Percentiles rank a stretch among this genome's conserved stretches.
Conservation (phyloP, 2,329 filamentous ascomycete genomes). For the Apiospora kogelbergensis region DNA sequence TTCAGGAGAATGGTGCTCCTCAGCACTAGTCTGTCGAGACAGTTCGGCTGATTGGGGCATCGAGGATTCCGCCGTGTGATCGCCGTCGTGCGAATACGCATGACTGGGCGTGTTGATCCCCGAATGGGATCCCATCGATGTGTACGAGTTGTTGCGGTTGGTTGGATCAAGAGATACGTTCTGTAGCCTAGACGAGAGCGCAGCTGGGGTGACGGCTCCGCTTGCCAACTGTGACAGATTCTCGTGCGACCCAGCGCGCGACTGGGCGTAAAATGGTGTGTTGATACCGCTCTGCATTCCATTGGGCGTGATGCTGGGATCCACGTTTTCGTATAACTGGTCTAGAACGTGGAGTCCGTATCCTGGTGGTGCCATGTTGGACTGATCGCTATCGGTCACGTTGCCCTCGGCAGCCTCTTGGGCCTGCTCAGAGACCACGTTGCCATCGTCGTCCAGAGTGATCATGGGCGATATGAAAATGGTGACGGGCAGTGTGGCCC, state of each 20-base stretch:
- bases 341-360: conserved; percentile 91
- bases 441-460: conserved; percentile 83
- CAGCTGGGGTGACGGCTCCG: conserved; percentile 47
- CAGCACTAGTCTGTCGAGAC: conserved; percentile 56
- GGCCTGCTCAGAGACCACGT: conserved; percentile 65
- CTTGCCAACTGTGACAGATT: conserved; percentile 65
- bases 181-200: conserved; percentile 66
- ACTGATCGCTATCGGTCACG: conserved; percentile 51
- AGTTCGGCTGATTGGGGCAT: conserved; percentile 45
- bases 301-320: conserved; percentile 70
- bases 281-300: conserved; percentile 70
- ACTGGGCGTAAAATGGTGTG: conserved; percentile 74
- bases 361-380: conserved; percentile 78
- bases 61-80: conserved; percentile 37
- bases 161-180: conserved; percentile 59
- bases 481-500: conserved; percentile 85
- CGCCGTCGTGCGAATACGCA: conserved; percentile 34
- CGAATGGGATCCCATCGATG: conserved; percentile 42
- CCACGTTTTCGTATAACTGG: conserved; percentile 84
- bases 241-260: conserved; percentile 76
- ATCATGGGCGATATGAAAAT: conserved; percentile 96
- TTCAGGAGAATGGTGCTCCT: conserved; percentile 39
- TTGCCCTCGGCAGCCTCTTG: conserved; percentile 39
- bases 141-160: conserved; percentile 46
- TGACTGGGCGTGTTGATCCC: conserved; percentile 42